A percentile compares a stretch with the other conserved stretches of the same genome.
Evolutionary conservation across 2,329 filamentous ascomycete genomes (phyloP).

Genomic region (Penicillium sp.): DNA sequence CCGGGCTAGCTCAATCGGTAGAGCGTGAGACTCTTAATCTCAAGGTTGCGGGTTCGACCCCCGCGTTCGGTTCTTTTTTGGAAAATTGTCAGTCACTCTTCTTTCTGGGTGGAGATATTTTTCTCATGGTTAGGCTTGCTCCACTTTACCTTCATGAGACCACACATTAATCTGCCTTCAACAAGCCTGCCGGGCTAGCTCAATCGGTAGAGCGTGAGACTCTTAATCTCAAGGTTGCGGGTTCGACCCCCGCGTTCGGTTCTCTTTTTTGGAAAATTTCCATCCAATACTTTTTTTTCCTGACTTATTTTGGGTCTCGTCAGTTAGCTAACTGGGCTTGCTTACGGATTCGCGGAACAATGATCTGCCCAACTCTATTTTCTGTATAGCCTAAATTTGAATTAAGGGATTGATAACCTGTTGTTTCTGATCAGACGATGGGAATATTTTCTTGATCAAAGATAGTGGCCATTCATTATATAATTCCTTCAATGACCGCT

Average conservation of each 20-base stretch:
- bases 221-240: constrained; percentile 48
- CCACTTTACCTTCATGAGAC: background rate
- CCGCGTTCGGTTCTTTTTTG: constrained; percentile 40
- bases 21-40: constrained; percentile 53
- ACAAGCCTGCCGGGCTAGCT: constrained; percentile 46
- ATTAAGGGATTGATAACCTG: too few species aligned
- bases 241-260: constrained; percentile 46
- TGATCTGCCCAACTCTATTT: too few species aligned
- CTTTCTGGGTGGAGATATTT: background rate
- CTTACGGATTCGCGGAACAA: background rate
- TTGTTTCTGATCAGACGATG: background rate
- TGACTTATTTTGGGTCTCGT: background rate
- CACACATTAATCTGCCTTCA: background rate
- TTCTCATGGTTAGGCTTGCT: background rate
- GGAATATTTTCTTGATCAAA: background rate
- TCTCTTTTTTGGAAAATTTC: constrained; percentile 19
- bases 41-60: constrained; percentile 45
- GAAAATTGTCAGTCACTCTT: constrained; percentile 7
- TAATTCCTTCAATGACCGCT: constrained; percentile 6
- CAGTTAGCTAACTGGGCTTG: too few species aligned
- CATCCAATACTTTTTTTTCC: constrained; percentile 1
- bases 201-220: constrained; percentile 54
- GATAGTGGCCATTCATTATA: constrained; percentile 7
- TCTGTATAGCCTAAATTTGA: too few species aligned
- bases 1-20: constrained; percentile 54